Base-by-base conservation (phyloP, 257 asterid genomes). In the Solanum chaucha region DNA sequence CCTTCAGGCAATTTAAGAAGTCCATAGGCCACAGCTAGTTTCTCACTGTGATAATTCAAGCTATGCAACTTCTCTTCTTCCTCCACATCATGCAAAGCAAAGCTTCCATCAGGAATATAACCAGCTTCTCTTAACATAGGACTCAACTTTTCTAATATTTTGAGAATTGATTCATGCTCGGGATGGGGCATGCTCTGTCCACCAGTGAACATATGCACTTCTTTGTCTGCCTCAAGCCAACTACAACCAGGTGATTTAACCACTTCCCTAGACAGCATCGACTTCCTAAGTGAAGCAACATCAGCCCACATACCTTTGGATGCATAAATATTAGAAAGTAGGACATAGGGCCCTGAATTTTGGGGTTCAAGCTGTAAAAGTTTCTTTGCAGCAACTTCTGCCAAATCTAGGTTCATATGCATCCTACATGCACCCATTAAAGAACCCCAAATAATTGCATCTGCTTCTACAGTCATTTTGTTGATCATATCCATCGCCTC, bases 161-260 rank as follows among this genome's bases (percentile, higher is more conserved):
- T 90, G 34, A 86, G 87, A 38, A 95, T 92, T 88, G 86, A 71
- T 70, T 24, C 67, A 85, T 92, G 95, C 51, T 92, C 90, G 4
- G 92, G 94, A 83, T 94, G 96, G 4, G 91, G 89, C 10, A 70
- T 89, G 88, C 73, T 82, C 75, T 88, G 93, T 86, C 95, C 97
- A 85, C 93, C 94, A 2, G 92, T 90, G 89, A 94, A 95, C 93
- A 92, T 87, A 84, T 94, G 95, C 41, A 96, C 97, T 85, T 88
- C 90, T 89, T 92, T 96, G 15, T 92, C 95, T 65, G 93, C 91
- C 92, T 91, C 97, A 26, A 95, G 93, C 98, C 98, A 95, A 89
- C 98, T 96, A 87, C 95, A 93, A 55, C 98, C 98, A 14, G 98
- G 96, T 34, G 86, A 74, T 88, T 94, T 94, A 67, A 72, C 93